phyloP scores from a whole-genome alignment of 177 flowering plant species.

The Telopea speciosissima region DNA sequence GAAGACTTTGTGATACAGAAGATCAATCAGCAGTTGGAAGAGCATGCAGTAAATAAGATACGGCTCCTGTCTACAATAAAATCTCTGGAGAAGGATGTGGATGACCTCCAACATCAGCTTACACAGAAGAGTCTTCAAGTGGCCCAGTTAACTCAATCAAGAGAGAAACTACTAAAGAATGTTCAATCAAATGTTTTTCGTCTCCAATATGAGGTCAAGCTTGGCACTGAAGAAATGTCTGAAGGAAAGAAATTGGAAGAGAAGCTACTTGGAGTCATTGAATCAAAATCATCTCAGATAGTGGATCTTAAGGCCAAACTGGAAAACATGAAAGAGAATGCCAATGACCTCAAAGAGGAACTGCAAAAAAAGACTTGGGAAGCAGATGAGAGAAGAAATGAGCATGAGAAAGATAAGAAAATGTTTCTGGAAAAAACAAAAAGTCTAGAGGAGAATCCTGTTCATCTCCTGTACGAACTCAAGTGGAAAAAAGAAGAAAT shows the following conservation, averaged over 20 bases:
- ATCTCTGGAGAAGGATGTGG: slow-evolving; percentile 16
- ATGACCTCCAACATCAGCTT: slow-evolving; percentile 24
- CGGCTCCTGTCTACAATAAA: slow-evolving; percentile 17
- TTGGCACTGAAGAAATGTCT: too few relatives aligned
- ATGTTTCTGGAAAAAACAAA: slow-evolving; percentile 17
- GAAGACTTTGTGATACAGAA: slow-evolving; percentile 8
- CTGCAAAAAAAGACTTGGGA: too few relatives aligned
- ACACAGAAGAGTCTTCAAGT: slow-evolving; percentile 22
- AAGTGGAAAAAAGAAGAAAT: too few relatives aligned
- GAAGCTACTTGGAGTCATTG: background rate
- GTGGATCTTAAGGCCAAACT: background rate
- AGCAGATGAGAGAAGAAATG: background rate
- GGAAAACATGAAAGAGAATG: too few relatives aligned
- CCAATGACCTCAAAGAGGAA: too few relatives aligned
- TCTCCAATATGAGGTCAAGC: too few relatives aligned
- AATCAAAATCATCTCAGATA: background rate
- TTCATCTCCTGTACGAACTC: too few relatives aligned
- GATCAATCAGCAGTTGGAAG: background rate
- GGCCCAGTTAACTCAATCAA: background rate
- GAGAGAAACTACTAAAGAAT: background rate
- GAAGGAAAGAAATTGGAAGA: too few relatives aligned
- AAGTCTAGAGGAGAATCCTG: slow-evolving; percentile 13
- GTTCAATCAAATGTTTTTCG: too few relatives aligned
- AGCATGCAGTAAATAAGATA: slow-evolving; percentile 25
- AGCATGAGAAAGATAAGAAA: slow-evolving; percentile 25